Base-by-base conservation (phyloP, 2,329 filamentous ascomycete species). In the Claviceps lovelessii region DNA sequence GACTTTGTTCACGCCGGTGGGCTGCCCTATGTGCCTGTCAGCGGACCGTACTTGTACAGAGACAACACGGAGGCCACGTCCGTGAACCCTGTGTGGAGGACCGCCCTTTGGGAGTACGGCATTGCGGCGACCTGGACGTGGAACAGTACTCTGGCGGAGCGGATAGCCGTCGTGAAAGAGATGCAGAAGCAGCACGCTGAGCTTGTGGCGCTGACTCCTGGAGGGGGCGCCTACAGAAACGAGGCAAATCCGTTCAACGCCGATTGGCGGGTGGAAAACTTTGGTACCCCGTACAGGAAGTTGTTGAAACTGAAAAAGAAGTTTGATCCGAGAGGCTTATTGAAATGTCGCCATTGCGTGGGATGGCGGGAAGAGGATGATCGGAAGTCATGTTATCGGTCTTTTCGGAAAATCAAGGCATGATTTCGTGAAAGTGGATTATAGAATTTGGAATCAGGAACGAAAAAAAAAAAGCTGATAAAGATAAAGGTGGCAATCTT, bases 241-340 rank as follows among this genome's bases (percentile, higher is more conserved):
- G 65, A 68, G 57, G 65, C 60, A 4, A 60, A 65, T 42, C 59
- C 63, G 23, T 60, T 59, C 46, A 61, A 66, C 51, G 60, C 60
- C 1, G 61, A 65, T 13, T 65, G 61, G 31, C 58, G 61, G 4
- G 47, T 59, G 35, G 58, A 60, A 1, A 68, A 65, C 49, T 60
- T 57, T 51, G 59, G 59, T 7, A 29, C 35, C 11, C 19, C 49
- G 31, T 76, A 76, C 55, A 57, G 61, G 0, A 57, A 55, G 2
- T 59, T 76, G 28, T 51, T 69, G 23, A 46, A 45, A 2, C 66
- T 79, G 45, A 80, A 80, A 70, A 10, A n/a, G 17, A 45, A 39
- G 13, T 54, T 28, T 23, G 52, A 49, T 49, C 52, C 46, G 11
- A 29, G 39, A 10, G 10, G 46, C n/a, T 31, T 54, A 13, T 13